Conservation (phyloP, 305 asterid species). For the Solanum chacoense region DNA sequence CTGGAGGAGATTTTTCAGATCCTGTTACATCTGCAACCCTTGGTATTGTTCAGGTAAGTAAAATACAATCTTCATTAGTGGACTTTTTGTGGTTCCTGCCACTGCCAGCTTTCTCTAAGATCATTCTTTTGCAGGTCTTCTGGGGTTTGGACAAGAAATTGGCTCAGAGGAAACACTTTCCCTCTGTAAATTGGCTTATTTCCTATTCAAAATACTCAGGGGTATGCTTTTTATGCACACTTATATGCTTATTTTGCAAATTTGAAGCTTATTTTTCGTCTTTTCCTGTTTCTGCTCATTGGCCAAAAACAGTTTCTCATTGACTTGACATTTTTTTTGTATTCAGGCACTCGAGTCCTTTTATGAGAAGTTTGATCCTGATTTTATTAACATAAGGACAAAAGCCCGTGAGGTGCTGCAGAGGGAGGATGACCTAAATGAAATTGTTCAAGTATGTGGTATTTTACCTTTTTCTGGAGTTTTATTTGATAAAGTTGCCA, state of each 20-base stretch:
- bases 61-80: not conserved
- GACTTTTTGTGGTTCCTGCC: constrained; percentile 11
- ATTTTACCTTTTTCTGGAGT: constrained; percentile 2
- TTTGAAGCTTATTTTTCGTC: not conserved
- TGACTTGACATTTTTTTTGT: not conserved
- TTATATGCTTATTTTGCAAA: not conserved
- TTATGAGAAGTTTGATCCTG: constrained; percentile 90
- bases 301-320: not conserved
- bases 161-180: constrained; percentile 96
- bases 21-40: constrained; percentile 98
- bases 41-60: constrained; percentile 80
- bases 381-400: constrained; percentile 89
- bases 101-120: not conserved
- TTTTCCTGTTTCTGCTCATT: not conserved
- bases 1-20: constrained; percentile 99
- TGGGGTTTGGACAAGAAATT: constrained; percentile 98
- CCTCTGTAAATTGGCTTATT: constrained; percentile 97
- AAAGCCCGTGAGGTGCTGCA: constrained; percentile 98
- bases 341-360: constrained; percentile 85
- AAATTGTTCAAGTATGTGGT: constrained; percentile 79
- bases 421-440: constrained; percentile 96
- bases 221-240: constrained; percentile 31
- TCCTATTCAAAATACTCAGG: constrained; percentile 93
- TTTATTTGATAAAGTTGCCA: not conserved
- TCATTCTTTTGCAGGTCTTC: constrained; percentile 54